Percentiles rank a stretch among this genome's conserved stretches.
Conservation (phyloP, 352 stramenopile genomes). For the Phytopythium cucurbitacearum region DNA sequence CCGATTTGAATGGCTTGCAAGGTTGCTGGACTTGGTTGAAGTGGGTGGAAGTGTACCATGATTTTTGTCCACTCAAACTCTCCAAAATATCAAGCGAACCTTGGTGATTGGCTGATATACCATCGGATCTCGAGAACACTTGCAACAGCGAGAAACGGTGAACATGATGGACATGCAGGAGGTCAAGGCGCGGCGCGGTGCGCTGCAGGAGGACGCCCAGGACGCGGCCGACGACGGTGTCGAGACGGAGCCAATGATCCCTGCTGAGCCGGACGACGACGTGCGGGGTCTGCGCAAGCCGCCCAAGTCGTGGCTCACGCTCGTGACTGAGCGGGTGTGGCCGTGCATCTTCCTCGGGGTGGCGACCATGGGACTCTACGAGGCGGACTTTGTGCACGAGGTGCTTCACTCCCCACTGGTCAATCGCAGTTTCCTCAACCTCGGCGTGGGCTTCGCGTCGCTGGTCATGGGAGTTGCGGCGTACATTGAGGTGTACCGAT, state of each 20-base stretch:
- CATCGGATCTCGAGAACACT: not conserved
- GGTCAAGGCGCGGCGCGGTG: slow-evolving; percentile 30
- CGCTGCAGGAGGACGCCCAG: not conserved
- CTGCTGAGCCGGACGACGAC: slow-evolving; percentile 13
- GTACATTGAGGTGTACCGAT: slow-evolving; percentile 76
- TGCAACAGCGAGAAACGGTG: slow-evolving; percentile 3
- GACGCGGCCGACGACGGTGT: slow-evolving; percentile 7
- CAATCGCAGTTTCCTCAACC: slow-evolving; percentile 44
- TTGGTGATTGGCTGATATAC: not conserved
- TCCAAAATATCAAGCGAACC: too few relatives aligned
- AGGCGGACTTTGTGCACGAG: slow-evolving; percentile 51
- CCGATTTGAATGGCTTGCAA: too few relatives aligned
- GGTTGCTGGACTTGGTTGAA: too few relatives aligned
- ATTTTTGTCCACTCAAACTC: too few relatives aligned
- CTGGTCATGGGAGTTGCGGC: slow-evolving; percentile 49
- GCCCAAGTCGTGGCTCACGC: slow-evolving; percentile 30
- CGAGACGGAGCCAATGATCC: slow-evolving; percentile 43
- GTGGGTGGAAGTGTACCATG: too few relatives aligned
- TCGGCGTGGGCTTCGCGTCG: slow-evolving; percentile 46
- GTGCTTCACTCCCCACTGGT: slow-evolving; percentile 51
- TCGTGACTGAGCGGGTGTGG: slow-evolving; percentile 52
- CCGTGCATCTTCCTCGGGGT: slow-evolving; percentile 48
- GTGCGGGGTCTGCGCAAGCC: slow-evolving; percentile 9
- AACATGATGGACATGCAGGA: slow-evolving; percentile 65
- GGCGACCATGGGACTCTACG: slow-evolving; percentile 48